phyloP scores from a whole-genome alignment of 208 protist genomes.

The Baffinella frigidus region DNA sequence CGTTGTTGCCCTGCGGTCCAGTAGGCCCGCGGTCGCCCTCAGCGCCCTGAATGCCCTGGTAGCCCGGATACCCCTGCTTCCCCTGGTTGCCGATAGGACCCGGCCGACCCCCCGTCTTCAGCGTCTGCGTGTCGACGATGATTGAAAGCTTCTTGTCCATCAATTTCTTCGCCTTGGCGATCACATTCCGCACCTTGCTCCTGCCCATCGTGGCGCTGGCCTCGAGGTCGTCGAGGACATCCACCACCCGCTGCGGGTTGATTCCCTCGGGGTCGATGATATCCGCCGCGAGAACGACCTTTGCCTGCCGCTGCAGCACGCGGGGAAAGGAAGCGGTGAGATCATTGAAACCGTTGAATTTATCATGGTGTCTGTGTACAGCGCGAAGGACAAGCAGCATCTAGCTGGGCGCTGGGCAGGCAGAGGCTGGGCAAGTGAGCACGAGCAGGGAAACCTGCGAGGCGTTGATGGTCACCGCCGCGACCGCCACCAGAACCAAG shows the following conservation, averaged over 20 bases:
- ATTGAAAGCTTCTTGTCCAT: conserved; percentile 25
- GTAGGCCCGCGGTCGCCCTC: conserved; percentile 11
- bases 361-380: too few species aligned
- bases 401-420: too few species aligned
- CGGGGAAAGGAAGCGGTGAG: too few species aligned
- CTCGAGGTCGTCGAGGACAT: conserved; percentile 15
- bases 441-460: too few species aligned
- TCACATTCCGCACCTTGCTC: neutral
- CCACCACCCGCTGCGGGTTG: conserved; percentile 22
- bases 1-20: neutral
- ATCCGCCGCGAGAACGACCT: too few species aligned
- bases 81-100: neutral
- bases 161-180: conserved; percentile 28
- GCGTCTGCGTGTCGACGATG: conserved; percentile 51
- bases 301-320: too few species aligned
- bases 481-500: too few species aligned
- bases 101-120: conserved; percentile 10
- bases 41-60: conserved; percentile 2
- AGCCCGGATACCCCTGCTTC: neutral
- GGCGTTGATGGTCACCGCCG: too few species aligned
- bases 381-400: too few species aligned
- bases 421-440: too few species aligned
- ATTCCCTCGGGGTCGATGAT: conserved; percentile 33
- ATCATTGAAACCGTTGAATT: too few species aligned
- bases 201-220: neutral